Evolutionary conservation across 768 basidiomycete species (phyloP).

Genomic region (Podaxis pistillaris): DNA sequence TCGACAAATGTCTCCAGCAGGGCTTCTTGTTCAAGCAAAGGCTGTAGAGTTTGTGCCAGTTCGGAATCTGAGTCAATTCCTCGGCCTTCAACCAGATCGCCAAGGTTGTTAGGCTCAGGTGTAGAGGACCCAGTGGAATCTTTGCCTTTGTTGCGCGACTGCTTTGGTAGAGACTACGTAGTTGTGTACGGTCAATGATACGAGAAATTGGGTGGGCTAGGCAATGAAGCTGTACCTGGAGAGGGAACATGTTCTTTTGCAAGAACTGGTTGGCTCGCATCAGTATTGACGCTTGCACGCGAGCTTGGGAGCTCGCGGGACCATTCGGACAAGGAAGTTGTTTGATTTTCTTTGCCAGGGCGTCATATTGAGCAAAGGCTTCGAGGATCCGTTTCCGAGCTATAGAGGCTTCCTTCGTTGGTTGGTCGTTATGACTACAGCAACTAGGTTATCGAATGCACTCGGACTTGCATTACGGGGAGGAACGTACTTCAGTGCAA

Average conservation of each 20-base stretch:
- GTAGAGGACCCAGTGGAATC: slow-evolving; percentile 14
- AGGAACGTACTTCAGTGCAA: slow-evolving; percentile 58
- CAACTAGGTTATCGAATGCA: neutral
- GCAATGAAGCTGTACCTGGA: slow-evolving; percentile 53
- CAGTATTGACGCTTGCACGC: slow-evolving; percentile 80
- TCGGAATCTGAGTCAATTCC: slow-evolving; percentile 62
- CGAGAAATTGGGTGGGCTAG: neutral
- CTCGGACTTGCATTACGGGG: neutral
- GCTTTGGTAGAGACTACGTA: slow-evolving; percentile 47
- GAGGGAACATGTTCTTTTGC: slow-evolving; percentile 86
- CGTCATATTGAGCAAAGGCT: slow-evolving; percentile 87
- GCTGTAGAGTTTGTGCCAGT: slow-evolving; percentile 75
- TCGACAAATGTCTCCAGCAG: slow-evolving; percentile 87
- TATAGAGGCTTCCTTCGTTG: slow-evolving; percentile 63
- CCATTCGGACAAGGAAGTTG: slow-evolving; percentile 62
- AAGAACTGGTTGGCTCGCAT: slow-evolving; percentile 77
- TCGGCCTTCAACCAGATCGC: slow-evolving; percentile 19
- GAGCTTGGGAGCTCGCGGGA: slow-evolving; percentile 72
- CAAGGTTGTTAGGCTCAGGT: slow-evolving; percentile 16
- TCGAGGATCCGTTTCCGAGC: slow-evolving; percentile 82
- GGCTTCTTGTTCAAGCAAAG: slow-evolving; percentile 91
- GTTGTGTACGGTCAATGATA: neutral
- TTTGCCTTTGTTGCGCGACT: slow-evolving; percentile 30
- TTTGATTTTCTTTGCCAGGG: slow-evolving; percentile 81
- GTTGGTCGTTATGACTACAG: slow-evolving; percentile 43